Conservation (phyloP, 352 stramenopile species). For the Phytophthora pisi region DNA sequence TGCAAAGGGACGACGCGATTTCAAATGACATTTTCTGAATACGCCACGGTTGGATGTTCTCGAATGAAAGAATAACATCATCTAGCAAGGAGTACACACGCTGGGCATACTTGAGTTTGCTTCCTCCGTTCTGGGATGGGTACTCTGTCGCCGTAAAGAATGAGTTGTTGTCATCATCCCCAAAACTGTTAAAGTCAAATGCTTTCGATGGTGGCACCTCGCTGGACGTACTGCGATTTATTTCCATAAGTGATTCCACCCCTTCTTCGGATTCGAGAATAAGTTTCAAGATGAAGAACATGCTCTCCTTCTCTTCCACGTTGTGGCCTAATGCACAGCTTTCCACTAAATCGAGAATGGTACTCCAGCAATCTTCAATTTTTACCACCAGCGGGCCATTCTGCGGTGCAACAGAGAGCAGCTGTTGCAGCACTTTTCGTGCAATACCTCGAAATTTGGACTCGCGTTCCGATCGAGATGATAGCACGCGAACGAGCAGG, state of each 20-base stretch:
- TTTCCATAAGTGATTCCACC: constrained; percentile 45
- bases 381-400: constrained; percentile 51
- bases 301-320: constrained; percentile 50
- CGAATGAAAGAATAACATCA: constrained; percentile 67
- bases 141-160: constrained; percentile 67
- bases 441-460: constrained; percentile 36
- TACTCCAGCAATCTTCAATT: constrained; percentile 55
- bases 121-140: constrained; percentile 40
- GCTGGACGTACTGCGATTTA: not conserved
- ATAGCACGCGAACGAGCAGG: constrained; percentile 47
- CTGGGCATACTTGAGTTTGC: constrained; percentile 43
- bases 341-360: constrained; percentile 55
- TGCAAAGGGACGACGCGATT: constrained; percentile 73
- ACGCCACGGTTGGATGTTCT: constrained; percentile 81
- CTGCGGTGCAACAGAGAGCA: constrained; percentile 52
- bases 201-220: constrained; percentile 25
- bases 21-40: constrained; percentile 82
- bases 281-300: constrained; percentile 60
- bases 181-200: constrained; percentile 44
- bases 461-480: constrained; percentile 17
- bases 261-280: constrained; percentile 57
- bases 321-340: constrained; percentile 46
- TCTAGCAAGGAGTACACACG: constrained; percentile 69
- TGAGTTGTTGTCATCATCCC: constrained; percentile 53
- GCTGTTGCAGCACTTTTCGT: constrained; percentile 44